Evolutionary conservation across 2,329 filamentous ascomycete genomes (phyloP).

Genomic region (Herpotrichia juniperi): DNA sequence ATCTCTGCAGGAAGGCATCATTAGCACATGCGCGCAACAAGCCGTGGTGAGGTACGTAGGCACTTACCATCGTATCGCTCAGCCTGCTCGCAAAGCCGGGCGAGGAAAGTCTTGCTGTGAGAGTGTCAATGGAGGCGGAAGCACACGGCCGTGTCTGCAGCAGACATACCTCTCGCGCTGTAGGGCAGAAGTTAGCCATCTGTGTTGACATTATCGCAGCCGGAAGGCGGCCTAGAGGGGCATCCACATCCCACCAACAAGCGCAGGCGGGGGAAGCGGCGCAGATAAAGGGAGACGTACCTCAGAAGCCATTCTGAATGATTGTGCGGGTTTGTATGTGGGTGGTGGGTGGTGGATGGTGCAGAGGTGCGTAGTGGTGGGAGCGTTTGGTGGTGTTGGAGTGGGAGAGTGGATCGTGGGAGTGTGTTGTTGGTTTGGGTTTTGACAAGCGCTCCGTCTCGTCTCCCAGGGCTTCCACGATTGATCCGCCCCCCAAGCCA

Average conservation of each 20-base stretch:
- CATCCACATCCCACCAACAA: conserved; percentile 42
- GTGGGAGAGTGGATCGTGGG: conserved; percentile 11
- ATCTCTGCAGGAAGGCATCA: conserved; percentile 68
- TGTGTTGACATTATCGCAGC: conserved; percentile 35
- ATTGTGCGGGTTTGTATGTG: conserved; percentile 34
- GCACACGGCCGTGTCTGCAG: conserved; percentile 18
- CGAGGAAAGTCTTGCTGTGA: conserved; percentile 89
- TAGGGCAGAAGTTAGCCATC: conserved; percentile 42
- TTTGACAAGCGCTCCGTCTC: conserved; percentile 11
- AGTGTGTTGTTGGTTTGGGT: conserved; percentile 5
- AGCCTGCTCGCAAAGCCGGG: conserved; percentile 99
- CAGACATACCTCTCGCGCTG: conserved; percentile 57
- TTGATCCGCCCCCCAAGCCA: conserved; percentile 7
- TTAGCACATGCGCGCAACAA: conserved; percentile 32
- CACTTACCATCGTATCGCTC: conserved; percentile 95
- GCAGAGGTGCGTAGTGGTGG: conserved; percentile 19
- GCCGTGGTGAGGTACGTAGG: conserved; percentile 10
- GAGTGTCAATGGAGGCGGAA: conserved; percentile 32
- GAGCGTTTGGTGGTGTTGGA: conserved; percentile 3
- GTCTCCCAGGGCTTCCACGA: conserved; percentile 1
- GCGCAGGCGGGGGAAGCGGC: conserved; percentile 43
- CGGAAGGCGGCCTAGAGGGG: conserved; percentile 48
- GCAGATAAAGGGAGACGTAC: conserved; percentile 56
- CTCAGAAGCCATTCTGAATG: conserved; percentile 65
- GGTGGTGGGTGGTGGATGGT: conserved; percentile 24